Evolutionary conservation across 164 flowering plant species (phyloP).

Genomic region (Nymphaea thermarum): DNA sequence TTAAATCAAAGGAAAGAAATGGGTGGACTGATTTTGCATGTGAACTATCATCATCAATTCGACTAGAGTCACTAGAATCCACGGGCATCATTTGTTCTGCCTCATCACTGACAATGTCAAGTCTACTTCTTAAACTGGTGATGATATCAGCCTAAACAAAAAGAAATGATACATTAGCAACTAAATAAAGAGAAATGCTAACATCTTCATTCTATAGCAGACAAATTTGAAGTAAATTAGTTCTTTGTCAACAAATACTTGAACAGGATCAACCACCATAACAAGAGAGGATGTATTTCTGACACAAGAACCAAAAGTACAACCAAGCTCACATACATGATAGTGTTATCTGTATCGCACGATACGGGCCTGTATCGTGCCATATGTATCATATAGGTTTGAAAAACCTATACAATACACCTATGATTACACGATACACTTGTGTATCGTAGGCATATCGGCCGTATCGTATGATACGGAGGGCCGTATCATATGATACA

Average conservation of each 20-base stretch:
- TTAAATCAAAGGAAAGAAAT: constrained; percentile 26
- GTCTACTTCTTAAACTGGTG: constrained; percentile 63
- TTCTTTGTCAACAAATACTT: neutral
- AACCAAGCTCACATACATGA: no score
- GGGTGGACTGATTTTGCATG: constrained; percentile 25
- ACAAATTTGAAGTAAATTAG: neutral
- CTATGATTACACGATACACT: no score
- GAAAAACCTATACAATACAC: no score
- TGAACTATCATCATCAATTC: constrained; percentile 8
- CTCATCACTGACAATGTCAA: constrained; percentile 74
- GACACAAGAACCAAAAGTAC: no score
- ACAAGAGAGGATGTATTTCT: neutral
- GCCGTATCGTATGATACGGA: no score
- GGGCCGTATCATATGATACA: no score
- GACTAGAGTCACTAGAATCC: no score
- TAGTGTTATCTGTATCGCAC: no score
- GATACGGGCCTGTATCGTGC: no score
- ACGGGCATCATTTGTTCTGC: constrained; percentile 24
- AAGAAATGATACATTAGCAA: constrained; percentile 2
- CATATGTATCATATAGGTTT: no score
- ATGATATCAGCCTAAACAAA: constrained; percentile 60
- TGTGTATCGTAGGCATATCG: no score
- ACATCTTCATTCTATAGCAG: neutral
- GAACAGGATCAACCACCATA: neutral
- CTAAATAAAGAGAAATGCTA: neutral